Evolutionary conservation across 1,284 basidiomycete species (phyloP).

Genomic region (Blastosporella zonata): DNA sequence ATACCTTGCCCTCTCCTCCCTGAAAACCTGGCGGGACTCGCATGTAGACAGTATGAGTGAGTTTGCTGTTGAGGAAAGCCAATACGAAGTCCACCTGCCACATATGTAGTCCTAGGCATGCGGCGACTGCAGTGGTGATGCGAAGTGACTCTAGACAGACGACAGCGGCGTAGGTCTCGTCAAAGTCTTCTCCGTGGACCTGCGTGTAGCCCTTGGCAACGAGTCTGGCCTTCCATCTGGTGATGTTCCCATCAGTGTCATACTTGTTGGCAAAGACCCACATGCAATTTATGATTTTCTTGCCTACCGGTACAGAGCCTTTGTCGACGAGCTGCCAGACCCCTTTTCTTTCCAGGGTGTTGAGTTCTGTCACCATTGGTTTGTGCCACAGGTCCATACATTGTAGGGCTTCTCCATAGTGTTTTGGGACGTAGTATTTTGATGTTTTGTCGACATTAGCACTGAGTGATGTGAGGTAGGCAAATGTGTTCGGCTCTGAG

Average conservation of each 20-base stretch:
- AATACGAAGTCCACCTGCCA: neutral
- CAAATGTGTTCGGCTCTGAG: too few species aligned
- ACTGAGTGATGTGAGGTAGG: neutral
- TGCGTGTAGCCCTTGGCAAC: conserved; percentile 1
- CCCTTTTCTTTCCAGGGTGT: neutral
- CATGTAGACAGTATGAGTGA: conserved; percentile 24
- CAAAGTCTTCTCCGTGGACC: neutral
- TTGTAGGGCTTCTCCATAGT: neutral
- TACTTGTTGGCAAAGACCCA: conserved; percentile 6
- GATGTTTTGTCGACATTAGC: neutral
- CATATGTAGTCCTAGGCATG: neutral
- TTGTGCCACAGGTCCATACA: neutral
- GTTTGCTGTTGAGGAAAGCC: conserved; percentile 10
- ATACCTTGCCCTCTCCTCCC: conserved; percentile 20
- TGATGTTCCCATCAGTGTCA: neutral
- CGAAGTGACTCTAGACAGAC: conserved; percentile 9
- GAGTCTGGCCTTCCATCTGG: neutral
- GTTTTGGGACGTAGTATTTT: neutral
- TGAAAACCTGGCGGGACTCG: conserved; percentile 20
- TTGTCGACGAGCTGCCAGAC: neutral
- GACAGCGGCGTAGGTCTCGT: conserved; percentile 21
- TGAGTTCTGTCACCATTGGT: neutral
- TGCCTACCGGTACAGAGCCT: neutral
- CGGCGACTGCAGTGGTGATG: neutral
- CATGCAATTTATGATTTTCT: neutral